A percentile compares a stretch with the other conserved stretches of the same genome.
phyloP scores from a whole-genome alignment of 2,329 filamentous ascomycete genomes.

The Phialocephala subalpina region DNA sequence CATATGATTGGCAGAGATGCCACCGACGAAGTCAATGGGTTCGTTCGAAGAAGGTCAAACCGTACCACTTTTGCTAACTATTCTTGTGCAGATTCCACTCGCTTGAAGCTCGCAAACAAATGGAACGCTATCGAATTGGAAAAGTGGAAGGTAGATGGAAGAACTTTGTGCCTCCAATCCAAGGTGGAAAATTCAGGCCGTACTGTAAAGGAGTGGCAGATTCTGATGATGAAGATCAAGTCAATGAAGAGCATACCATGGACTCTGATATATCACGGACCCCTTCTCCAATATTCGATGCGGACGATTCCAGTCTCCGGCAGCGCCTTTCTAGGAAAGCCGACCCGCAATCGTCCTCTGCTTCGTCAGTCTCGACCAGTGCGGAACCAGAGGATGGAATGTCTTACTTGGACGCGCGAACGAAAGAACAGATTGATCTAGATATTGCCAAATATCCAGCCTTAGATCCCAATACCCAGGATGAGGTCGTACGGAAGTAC shows the following conservation, averaged over 20 bases:
- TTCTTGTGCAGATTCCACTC: conserved; percentile 76
- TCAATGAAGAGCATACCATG: conserved; percentile 38
- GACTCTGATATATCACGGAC: conserved; percentile 41
- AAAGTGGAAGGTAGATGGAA: conserved; percentile 81
- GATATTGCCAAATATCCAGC: conserved; percentile 85
- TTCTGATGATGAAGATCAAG: conserved; percentile 48
- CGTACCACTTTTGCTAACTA: not conserved
- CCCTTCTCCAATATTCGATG: conserved; percentile 45
- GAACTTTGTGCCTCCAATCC: conserved; percentile 91
- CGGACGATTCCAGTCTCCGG: conserved; percentile 31
- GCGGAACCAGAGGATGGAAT: conserved; percentile 62
- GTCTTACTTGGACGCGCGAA: conserved; percentile 76
- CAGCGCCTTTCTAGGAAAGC: conserved; percentile 29
- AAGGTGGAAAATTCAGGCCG: conserved; percentile 80
- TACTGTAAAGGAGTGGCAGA: conserved; percentile 49
- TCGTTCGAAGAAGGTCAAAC: conserved; percentile 47
- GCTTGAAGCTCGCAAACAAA: conserved; percentile 74
- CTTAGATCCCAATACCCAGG: conserved; percentile 77
- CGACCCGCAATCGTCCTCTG: conserved; percentile 41
- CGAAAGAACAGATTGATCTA: conserved; percentile 76
- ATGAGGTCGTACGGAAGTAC: conserved; percentile 81
- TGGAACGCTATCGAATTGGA: conserved; percentile 85
- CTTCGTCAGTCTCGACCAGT: conserved; percentile 66
- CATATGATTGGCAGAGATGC: conserved; percentile 96
- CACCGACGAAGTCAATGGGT: conserved; percentile 94